Evolutionary conservation across 352 stramenopile species (phyloP).

Genomic region (Pythium volutum): DNA sequence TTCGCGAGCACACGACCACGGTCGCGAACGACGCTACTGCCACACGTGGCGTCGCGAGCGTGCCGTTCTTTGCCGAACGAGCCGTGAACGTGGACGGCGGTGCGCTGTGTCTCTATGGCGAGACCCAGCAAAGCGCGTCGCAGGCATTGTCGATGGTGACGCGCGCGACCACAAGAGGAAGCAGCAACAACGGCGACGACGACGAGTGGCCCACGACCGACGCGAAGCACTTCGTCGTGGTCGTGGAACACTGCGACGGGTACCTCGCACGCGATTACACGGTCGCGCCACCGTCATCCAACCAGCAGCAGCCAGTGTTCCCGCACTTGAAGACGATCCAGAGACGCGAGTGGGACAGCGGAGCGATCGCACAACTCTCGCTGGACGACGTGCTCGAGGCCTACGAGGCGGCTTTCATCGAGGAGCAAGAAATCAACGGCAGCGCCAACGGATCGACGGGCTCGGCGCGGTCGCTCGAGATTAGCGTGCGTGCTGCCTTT

Average conservation of each 20-base stretch:
- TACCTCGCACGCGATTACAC: slow-evolving; percentile 20
- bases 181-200: background rate
- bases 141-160: slow-evolving; percentile 19
- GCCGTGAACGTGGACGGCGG: slow-evolving; percentile 22
- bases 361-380: slow-evolving; percentile 17
- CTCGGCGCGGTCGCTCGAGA: slow-evolving; percentile 7
- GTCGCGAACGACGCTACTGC: background rate
- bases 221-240: slow-evolving; percentile 8
- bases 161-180: slow-evolving; percentile 18
- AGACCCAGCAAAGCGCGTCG: slow-evolving; percentile 10
- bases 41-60: background rate
- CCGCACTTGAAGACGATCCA: slow-evolving; percentile 15
- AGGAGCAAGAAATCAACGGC: slow-evolving; percentile 26
- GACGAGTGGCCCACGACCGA: slow-evolving; percentile 3
- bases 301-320: background rate
- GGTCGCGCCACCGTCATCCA: background rate
- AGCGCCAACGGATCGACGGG: background rate
- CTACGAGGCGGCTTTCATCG: slow-evolving; percentile 15
- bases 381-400: slow-evolving; percentile 26
- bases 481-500: slow-evolving; percentile 19
- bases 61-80: slow-evolving; percentile 3
- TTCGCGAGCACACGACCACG: slow-evolving; percentile 4
- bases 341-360: slow-evolving; percentile 18
- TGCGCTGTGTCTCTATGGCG: slow-evolving; percentile 14
- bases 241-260: slow-evolving; percentile 20